These are phyloP conservation scores for Xylariaceae sp. DNA, from an alignment of 2,329 filamentous ascomycete genomes.

Conservation along the genomic window DNA sequence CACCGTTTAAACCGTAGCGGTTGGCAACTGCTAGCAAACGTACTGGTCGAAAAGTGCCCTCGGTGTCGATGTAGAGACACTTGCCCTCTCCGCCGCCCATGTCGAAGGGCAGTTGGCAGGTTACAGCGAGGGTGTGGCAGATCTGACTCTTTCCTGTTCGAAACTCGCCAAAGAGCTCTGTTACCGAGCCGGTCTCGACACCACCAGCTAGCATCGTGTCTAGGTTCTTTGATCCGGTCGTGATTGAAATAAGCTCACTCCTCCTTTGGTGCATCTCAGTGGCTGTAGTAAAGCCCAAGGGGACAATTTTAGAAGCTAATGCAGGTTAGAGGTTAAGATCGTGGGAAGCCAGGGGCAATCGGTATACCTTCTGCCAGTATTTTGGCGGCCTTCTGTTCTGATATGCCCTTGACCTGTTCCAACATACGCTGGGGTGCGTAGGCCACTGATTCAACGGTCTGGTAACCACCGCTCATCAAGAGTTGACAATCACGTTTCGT, in stretches of 20 bases:
- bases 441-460: conserved; percentile 92
- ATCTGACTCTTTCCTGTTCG: conserved; percentile 98
- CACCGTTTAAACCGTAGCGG: conserved; percentile 87
- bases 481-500: conserved; percentile 96
- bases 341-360: not conserved
- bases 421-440: conserved; percentile 81
- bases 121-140: conserved; percentile 96
- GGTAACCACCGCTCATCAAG: conserved; percentile 84
- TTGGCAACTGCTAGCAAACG: conserved; percentile 88
- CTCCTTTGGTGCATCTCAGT: conserved; percentile 98
- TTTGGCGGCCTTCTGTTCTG: conserved; percentile 91
- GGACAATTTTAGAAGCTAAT: conserved; percentile 86
- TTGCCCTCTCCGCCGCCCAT: conserved; percentile 99
- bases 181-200: conserved; percentile 95
- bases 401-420: conserved; percentile 97
- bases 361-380: conserved; percentile 76
- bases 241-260: conserved; percentile 96
- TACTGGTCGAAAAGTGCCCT: conserved; percentile 93
- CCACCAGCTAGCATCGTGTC: conserved; percentile 93
- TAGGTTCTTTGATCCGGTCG: conserved; percentile 94
- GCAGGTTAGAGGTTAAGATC: conserved; percentile 7
- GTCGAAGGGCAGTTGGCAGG: conserved; percentile 94
- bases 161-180: conserved; percentile 97
- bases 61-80: conserved; percentile 96
- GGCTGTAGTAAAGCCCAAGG: conserved; percentile 98